A percentile compares a stretch with the other conserved stretches of the same genome.
Evolutionary conservation across 2,329 filamentous ascomycete species (phyloP).

Genomic region (Nemania sp.): DNA sequence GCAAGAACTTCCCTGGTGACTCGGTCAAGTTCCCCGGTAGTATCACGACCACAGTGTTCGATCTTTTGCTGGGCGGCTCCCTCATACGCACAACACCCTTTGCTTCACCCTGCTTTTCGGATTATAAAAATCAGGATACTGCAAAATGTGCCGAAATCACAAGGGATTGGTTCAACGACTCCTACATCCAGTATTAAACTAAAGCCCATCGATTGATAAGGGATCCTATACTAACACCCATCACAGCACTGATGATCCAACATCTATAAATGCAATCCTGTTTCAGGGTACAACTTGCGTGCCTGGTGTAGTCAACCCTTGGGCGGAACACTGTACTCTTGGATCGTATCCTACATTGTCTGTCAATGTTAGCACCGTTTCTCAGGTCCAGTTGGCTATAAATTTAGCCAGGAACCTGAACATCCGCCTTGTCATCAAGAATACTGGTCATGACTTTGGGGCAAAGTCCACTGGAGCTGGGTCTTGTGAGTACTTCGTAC

Average conservation of each 20-base stretch:
- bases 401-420: constrained; percentile 48
- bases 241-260: constrained; percentile 46
- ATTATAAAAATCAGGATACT: constrained; percentile 46
- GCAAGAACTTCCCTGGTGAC: constrained; percentile 48
- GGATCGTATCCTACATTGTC: constrained; percentile 48
- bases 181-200: constrained; percentile 45
- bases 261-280: constrained; percentile 48
- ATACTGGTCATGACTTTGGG: constrained; percentile 47
- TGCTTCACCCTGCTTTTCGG: constrained; percentile 47
- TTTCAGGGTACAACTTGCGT: constrained; percentile 47
- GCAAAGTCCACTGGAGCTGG: constrained; percentile 49
- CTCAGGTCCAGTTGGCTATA: constrained; percentile 47
- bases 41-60: constrained; percentile 44
- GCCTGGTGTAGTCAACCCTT: constrained; percentile 46
- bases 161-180: constrained; percentile 46
- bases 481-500: constrained; percentile 18
- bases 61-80: constrained; percentile 47
- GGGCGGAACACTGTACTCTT: constrained; percentile 43
- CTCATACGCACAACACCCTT: constrained; percentile 47
- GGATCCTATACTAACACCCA: constrained; percentile 10
- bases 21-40: constrained; percentile 45
- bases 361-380: constrained; percentile 46
- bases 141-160: constrained; percentile 46
- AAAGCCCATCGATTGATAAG: background rate
- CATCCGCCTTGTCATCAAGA: constrained; percentile 47